A percentile compares a stretch with the other conserved stretches of the same genome.
These are phyloP conservation scores for Leptographium procerum DNA, from an alignment of 2,329 filamentous ascomycete genomes.

Conservation along the genomic window DNA sequence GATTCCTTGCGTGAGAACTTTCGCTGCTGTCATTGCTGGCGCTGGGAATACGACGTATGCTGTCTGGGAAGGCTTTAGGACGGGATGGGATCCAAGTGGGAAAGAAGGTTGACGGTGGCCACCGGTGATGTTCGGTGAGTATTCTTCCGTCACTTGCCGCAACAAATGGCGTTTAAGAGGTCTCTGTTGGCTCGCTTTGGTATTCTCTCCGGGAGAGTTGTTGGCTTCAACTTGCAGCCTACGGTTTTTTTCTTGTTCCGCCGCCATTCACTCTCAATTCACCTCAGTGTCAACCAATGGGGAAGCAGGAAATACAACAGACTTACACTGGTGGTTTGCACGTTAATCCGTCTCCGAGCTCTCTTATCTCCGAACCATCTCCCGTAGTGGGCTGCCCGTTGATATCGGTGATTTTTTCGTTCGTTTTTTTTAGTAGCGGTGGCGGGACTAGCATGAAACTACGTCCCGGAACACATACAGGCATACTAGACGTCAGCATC, in stretches of 20 bases:
- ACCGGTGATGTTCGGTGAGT: neutral
- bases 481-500: neutral
- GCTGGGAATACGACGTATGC: neutral
- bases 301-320: neutral
- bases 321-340: neutral
- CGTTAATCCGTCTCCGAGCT: constrained; percentile 2
- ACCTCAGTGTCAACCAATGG: neutral
- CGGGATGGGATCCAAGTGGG: neutral
- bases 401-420: neutral
- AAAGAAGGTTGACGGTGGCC: neutral
- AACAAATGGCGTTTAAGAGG: neutral
- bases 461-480: neutral
- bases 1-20: neutral
- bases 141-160: neutral
- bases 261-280: neutral
- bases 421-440: neutral
- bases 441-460: neutral
- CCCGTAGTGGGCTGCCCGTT: neutral
- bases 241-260: neutral
- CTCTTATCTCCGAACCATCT: constrained; percentile 3
- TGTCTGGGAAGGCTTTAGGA: neutral
- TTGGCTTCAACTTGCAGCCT: neutral
- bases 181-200: neutral
- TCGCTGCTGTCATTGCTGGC: neutral
- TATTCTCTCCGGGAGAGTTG: neutral